A percentile compares a stretch with the other conserved stretches of the same genome.
Evolutionary conservation across 345 rosid genomes (phyloP).

Genomic region (Brassica cretica): DNA sequence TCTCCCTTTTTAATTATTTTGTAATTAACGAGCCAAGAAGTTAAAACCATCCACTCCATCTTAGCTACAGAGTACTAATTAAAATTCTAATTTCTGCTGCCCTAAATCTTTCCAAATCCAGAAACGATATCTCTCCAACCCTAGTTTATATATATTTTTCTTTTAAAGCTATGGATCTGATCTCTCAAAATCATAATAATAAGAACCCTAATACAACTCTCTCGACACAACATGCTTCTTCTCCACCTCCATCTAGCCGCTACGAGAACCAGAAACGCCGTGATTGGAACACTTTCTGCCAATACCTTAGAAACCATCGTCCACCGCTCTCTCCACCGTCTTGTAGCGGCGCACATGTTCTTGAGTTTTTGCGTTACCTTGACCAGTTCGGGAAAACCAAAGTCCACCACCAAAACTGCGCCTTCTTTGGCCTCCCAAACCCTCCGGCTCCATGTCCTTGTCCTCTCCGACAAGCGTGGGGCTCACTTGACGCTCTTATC

Average conservation of each 20-base stretch:
- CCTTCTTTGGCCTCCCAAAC: slow-evolving; percentile 40
- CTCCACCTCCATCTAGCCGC: slow-evolving; percentile 45
- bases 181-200: slow-evolving; percentile 37
- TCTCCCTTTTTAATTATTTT: slow-evolving; percentile 11
- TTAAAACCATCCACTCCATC: background rate
- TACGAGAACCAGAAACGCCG: slow-evolving; percentile 47
- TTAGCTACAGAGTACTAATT: background rate
- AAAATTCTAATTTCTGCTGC: background rate
- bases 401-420: slow-evolving; percentile 35
- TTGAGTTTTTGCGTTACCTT: slow-evolving; percentile 40
- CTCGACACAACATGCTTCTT: slow-evolving; percentile 25
- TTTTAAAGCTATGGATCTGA: slow-evolving; percentile 43
- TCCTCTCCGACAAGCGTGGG: slow-evolving; percentile 44
- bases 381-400: slow-evolving; percentile 47
- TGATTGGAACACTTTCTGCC: slow-evolving; percentile 44
- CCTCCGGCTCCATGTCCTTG: slow-evolving; percentile 46
- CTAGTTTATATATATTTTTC: slow-evolving; percentile 3
- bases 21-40: slow-evolving; percentile 4
- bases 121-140: slow-evolving; percentile 18
- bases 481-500: slow-evolving; percentile 40
- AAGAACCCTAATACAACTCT: slow-evolving; percentile 28
- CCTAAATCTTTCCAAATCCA: slow-evolving; percentile 15
- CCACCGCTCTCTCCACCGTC: slow-evolving; percentile 40
- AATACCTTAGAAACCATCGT: slow-evolving; percentile 44
- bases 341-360: slow-evolving; percentile 43